Conservation (phyloP, 768 basidiomycete species). For the Lanmaoa pseudosensibilis region DNA sequence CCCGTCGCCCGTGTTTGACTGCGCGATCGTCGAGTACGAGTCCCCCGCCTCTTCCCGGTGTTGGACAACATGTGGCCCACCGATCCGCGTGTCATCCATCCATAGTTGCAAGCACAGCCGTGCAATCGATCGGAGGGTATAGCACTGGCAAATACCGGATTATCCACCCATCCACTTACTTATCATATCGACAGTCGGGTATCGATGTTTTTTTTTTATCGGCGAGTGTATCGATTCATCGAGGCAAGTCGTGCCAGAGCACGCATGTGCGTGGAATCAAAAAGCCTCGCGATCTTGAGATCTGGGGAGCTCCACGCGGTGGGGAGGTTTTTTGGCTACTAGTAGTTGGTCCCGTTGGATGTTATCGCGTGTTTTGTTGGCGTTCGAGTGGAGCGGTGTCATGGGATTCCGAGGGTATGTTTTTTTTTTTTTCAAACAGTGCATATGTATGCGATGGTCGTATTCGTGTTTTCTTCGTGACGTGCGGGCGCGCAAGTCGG, state of each 20-base stretch:
- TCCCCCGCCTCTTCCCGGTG: too few species aligned
- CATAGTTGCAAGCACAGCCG: too few species aligned
- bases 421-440: not conserved
- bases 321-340: not conserved
- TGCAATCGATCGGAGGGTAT: too few species aligned
- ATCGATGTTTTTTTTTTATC: not conserved
- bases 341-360: not conserved
- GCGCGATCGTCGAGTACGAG: too few species aligned
- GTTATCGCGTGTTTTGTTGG: not conserved
- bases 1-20: too few species aligned
- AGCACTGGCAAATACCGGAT: not conserved
- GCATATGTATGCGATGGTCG: not conserved
- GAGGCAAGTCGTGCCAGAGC: not conserved
- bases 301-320: not conserved
- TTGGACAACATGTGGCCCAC: too few species aligned
- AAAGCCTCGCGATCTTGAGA: not conserved
- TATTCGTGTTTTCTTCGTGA: not conserved
- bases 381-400: not conserved
- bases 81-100: too few species aligned
- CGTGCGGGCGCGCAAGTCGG: not conserved
- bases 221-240: not conserved
- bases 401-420: not conserved
- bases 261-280: too few species aligned
- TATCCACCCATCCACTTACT: not conserved
- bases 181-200: not conserved